These are phyloP conservation scores for Asparagopsis taxiformis DNA, from an alignment of 31 red algal species.

Conservation along the genomic window DNA sequence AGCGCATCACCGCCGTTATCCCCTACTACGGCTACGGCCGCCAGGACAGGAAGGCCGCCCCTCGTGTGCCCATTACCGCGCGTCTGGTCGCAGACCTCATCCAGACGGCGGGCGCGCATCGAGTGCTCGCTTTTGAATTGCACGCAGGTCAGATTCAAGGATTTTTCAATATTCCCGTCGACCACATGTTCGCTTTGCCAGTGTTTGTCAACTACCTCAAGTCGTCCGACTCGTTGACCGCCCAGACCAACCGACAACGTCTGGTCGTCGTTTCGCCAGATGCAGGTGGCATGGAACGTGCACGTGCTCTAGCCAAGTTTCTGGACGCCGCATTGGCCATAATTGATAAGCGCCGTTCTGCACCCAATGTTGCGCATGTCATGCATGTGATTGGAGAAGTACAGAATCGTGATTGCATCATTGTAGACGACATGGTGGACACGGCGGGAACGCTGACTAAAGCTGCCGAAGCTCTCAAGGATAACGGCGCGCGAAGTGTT, in stretches of 20 bases:
- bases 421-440: constrained; percentile 99
- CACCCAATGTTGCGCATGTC: constrained; percentile 90
- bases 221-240: not conserved
- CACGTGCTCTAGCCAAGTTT: constrained; percentile 82
- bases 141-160: constrained; percentile 99
- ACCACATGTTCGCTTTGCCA: constrained; percentile 94
- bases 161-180: constrained; percentile 99
- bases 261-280: constrained; percentile 97
- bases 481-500: constrained; percentile 87
- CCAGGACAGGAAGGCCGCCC: constrained; percentile 89
- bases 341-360: constrained; percentile 93
- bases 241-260: constrained; percentile 17
- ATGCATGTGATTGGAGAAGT: constrained; percentile 99
- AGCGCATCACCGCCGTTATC: constrained; percentile 98
- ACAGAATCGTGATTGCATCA: constrained; percentile 81
- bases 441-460: constrained; percentile 96
- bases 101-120: constrained; percentile 86
- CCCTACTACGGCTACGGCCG: constrained; percentile 99
- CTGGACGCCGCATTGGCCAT: constrained; percentile 92
- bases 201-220: constrained; percentile 83
- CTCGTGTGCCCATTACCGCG: constrained; percentile 97
- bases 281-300: constrained; percentile 95
- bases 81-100: constrained; percentile 93
- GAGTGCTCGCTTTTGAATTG: constrained; percentile 96
- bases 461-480: constrained; percentile 88